Evolutionary conservation across 495 filamentous ascomycete species (phyloP).

Genomic region (Hypoxylon lienhwacheense): DNA sequence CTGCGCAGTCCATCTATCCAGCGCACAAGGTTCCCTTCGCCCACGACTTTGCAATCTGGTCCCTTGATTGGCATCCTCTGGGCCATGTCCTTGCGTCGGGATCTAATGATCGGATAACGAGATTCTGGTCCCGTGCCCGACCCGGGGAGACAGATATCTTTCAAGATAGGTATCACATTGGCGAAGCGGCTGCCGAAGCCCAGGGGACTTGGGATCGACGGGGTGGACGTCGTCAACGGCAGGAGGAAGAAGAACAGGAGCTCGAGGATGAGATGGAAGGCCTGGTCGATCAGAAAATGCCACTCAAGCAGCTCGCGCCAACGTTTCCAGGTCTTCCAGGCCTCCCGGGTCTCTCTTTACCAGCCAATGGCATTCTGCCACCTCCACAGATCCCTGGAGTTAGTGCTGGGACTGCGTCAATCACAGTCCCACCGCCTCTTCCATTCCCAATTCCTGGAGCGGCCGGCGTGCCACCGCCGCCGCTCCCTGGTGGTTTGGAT

Average conservation of each 20-base stretch:
- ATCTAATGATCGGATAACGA: constrained; percentile 93
- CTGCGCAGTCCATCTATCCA: constrained; percentile 84
- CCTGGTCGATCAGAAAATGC: constrained; percentile 91
- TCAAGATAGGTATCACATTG: constrained; percentile 92
- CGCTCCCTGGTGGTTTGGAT: constrained; percentile 53
- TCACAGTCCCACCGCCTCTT: constrained; percentile 35
- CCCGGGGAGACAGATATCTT: constrained; percentile 82
- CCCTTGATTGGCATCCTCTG: constrained; percentile 93
- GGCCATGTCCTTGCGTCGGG: constrained; percentile 98
- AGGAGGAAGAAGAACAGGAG: constrained; percentile 91
- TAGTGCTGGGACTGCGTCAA: constrained; percentile 47
- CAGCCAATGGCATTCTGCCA: constrained; percentile 38
- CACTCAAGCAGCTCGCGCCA: constrained; percentile 51
- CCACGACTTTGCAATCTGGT: constrained; percentile 94
- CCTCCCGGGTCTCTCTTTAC: constrained; percentile 54
- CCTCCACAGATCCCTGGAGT: constrained; percentile 49
- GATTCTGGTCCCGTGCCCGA: constrained; percentile 89
- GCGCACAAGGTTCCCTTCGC: constrained; percentile 82
- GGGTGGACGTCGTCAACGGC: constrained; percentile 74
- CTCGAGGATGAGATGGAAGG: constrained; percentile 90
- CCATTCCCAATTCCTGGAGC: constrained; percentile 49
- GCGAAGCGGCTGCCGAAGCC: constrained; percentile 87
- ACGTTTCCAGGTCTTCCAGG: constrained; percentile 47
- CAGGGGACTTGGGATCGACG: constrained; percentile 88
- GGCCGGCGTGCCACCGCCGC: constrained; percentile 51